Evolutionary conservation across 164 flowering plant genomes (phyloP).

Genomic region (Chloranthus sessilifolius): DNA sequence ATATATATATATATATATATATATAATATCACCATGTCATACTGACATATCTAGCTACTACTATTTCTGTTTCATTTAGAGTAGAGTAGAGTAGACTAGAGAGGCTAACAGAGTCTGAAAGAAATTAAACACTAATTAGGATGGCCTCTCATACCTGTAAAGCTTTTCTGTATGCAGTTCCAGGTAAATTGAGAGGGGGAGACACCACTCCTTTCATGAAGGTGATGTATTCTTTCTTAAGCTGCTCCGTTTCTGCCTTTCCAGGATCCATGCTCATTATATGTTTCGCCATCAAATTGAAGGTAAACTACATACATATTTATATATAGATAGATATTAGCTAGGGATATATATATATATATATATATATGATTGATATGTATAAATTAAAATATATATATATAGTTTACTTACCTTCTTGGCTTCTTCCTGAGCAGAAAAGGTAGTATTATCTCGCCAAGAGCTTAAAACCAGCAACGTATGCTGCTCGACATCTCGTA

Average conservation of each 20-base stretch:
- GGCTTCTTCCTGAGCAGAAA: constrained; percentile 92
- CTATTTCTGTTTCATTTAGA: no score
- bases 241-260: constrained; percentile 60
- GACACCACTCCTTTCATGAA: constrained; percentile 99
- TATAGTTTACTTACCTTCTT: constrained; percentile 50
- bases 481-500: constrained; percentile 64
- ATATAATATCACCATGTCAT: no score
- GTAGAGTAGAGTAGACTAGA: no score
- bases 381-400: no score
- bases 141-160: constrained; percentile 38
- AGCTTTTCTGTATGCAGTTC: constrained; percentile 80
- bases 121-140: not conserved
- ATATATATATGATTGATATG: no score
- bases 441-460: constrained; percentile 48
- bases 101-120: not conserved
- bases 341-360: no score
- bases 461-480: constrained; percentile 57
- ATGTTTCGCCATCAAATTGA: constrained; percentile 90
- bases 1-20: no score
- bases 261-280: constrained; percentile 95
- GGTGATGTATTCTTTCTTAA: constrained; percentile 81
- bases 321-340: no score
- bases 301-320: constrained; percentile 59
- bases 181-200: constrained; percentile 78
- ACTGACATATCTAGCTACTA: no score